Base-by-base conservation (phyloP, 805 yeast species). In the Suhomyces sp. region DNA sequence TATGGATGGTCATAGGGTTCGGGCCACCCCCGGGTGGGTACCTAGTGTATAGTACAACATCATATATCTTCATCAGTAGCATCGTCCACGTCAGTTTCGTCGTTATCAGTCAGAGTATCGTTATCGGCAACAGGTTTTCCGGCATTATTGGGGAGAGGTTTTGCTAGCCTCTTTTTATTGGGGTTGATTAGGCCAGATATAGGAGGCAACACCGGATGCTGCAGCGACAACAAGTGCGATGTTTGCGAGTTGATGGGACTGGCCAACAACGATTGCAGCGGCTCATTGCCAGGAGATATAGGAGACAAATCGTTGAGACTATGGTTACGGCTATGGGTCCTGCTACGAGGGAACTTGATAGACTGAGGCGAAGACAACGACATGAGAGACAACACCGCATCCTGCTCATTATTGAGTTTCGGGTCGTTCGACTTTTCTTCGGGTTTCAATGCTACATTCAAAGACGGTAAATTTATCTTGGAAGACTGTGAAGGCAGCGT, bases 341-440 rank as follows among this genome's bases (percentile, higher is more conserved):
- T 50, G 31, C 52, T 46, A 40, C 52, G 59, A 6, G 53, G 27
- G 45, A 65, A 66, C 47, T 68, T 70, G 40, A 60, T 57, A 15
- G 68, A 50, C 57, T 72, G 77, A 2, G 86, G 85, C 1, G 84
- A 79, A 6, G 85, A 74, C 41, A 82, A 68, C 38, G 84, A 78
- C 76, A 82, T 82, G 49, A 82, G 69, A 22, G 85, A 80, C 61
- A 77, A 68, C 9, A 82, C 77, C 6, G 86, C 86, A 47, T 81
- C 85, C 59, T 81, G 81, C 56, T 82, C 86, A 47, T 68, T 64
- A 56, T 67, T 64, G 55, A 65, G 57, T 49, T 64, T 47, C 8
- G 42, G 24, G 7, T 51, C 52, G 7, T 12, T 13, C 17, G 17
- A 13, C 19, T 23, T 33, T 13, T 22, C 31, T n/a, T 36, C 27